Conservation (phyloP, 78 protist genomes). For the Diacronema lutheri region DNA sequence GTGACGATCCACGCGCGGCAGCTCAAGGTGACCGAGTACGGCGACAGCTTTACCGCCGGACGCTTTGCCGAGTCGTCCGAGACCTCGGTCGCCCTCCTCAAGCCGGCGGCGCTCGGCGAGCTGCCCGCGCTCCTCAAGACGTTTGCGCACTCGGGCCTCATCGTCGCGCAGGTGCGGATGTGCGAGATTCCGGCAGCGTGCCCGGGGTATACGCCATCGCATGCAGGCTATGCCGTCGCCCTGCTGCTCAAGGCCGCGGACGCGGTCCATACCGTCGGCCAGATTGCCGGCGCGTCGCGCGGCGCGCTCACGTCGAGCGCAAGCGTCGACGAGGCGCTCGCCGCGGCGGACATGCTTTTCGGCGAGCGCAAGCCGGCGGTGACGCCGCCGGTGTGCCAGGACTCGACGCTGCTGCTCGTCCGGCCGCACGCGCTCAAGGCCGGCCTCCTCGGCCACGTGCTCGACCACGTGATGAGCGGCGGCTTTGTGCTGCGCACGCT, state of each 20-base stretch:
- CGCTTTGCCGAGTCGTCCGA: background rate
- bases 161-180: too few relatives aligned
- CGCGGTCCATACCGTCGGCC: too few relatives aligned
- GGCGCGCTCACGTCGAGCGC: too few relatives aligned
- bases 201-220: too few relatives aligned
- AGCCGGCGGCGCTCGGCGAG: too few relatives aligned
- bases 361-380: background rate
- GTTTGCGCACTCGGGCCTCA: too few relatives aligned
- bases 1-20: constrained; percentile 60
- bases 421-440: constrained; percentile 53
- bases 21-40: constrained; percentile 49
- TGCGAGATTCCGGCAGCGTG: too few relatives aligned
- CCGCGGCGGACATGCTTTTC: background rate
- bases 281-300: too few relatives aligned
- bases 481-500: constrained; percentile 52
- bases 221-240: too few relatives aligned
- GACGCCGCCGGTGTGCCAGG: background rate
- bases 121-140: too few relatives aligned
- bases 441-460: constrained; percentile 15
- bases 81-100: too few relatives aligned
- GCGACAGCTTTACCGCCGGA: constrained; percentile 46
- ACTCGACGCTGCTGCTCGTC: constrained; percentile 36
- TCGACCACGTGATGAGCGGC: background rate
- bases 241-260: too few relatives aligned
- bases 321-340: background rate